phyloP scores from a whole-genome alignment of 2,329 filamentous ascomycete species.

The Penicillium sp. region DNA sequence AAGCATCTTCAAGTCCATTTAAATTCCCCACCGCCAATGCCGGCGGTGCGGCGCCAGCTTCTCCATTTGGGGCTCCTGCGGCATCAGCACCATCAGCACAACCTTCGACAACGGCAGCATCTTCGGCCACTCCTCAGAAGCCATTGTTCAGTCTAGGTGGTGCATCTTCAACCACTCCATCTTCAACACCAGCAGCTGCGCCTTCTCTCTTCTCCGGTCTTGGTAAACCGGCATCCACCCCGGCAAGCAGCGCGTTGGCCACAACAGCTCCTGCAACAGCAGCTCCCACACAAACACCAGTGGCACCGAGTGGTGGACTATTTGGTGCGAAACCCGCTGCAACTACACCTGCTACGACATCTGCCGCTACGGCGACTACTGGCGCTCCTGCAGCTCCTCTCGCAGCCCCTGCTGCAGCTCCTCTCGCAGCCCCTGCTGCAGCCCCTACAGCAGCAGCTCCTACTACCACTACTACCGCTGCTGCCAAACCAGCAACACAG shows the following conservation, averaged over 20 bases:
- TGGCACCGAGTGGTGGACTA: constrained; percentile 13
- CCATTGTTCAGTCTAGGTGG: constrained; percentile 30
- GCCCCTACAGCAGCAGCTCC: constrained; percentile 29
- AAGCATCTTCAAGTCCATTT: constrained; percentile 27
- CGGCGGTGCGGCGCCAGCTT: constrained; percentile 13
- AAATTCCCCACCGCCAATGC: constrained; percentile 22
- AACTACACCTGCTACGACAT: constrained; percentile 23
- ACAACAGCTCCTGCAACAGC: constrained; percentile 20
- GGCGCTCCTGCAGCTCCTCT: constrained; percentile 28
- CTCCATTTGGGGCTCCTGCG: constrained; percentile 8
- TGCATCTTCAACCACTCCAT: constrained; percentile 27
- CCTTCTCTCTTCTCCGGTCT: constrained; percentile 27
- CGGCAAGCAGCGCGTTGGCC: constrained; percentile 23
- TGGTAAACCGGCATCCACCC: constrained; percentile 20
- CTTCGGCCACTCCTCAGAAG: constrained; percentile 32
- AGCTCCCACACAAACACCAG: constrained; percentile 7
- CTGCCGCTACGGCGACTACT: constrained; percentile 21
- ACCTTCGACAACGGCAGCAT: constrained; percentile 24
- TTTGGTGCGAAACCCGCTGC: constrained; percentile 12
- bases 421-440: constrained; percentile 24
- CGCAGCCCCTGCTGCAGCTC: constrained; percentile 25
- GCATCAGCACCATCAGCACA: constrained; percentile 16
- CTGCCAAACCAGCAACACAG: constrained; percentile 27
- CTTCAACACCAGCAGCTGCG: constrained; percentile 29
- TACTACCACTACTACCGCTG: constrained; percentile 26